Conservation (phyloP, 192 early-diverging fungal genomes). For the Backusella liffmaniae region DNA sequence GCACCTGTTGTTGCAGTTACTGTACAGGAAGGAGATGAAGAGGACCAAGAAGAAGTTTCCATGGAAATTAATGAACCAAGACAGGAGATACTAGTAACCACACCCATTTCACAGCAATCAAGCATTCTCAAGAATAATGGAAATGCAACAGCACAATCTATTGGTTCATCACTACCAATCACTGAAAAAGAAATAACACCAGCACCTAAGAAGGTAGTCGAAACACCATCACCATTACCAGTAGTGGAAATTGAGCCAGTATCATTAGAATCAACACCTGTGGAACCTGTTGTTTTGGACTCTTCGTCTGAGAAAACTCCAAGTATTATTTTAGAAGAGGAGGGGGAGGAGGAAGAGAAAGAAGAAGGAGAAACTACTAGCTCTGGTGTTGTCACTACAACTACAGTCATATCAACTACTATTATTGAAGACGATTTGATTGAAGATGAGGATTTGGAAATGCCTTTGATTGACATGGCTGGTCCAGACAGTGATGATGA, state of each 20-base stretch:
- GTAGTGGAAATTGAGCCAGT: not conserved
- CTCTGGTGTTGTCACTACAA: not conserved
- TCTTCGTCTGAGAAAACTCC: not conserved
- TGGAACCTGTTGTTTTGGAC: not conserved
- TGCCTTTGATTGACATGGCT: slow-evolving; percentile 33
- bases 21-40: not conserved
- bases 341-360: not conserved
- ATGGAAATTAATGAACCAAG: not conserved
- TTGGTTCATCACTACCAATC: not conserved
- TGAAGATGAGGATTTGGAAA: slow-evolving; percentile 28
- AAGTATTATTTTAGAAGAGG: not conserved
- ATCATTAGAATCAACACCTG: not conserved
- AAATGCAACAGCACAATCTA: not conserved
- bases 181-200: not conserved
- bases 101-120: not conserved
- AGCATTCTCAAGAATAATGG: not conserved
- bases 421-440: not conserved
- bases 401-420: not conserved
- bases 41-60: not conserved
- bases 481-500: slow-evolving; percentile 37
- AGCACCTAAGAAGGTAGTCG: not conserved
- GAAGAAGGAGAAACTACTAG: not conserved
- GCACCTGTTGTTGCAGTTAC: not conserved
- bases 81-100: not conserved
- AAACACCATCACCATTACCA: not conserved